Percentiles rank a stretch among this genome's conserved stretches.
Conservation (phyloP, 2,329 filamentous ascomycete genomes). For the Arthrobotrys sinensis region DNA sequence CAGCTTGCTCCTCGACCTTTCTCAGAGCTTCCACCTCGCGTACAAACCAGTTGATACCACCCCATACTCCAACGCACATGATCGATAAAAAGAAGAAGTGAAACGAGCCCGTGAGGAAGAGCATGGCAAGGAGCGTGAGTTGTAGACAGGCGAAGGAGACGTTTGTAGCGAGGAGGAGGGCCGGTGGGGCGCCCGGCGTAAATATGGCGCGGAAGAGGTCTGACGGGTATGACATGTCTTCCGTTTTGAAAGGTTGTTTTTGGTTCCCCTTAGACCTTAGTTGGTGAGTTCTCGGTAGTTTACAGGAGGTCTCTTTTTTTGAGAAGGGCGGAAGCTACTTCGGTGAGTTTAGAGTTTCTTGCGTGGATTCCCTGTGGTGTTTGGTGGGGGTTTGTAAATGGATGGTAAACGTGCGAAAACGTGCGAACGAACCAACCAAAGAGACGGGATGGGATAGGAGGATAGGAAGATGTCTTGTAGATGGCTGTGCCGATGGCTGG, state of each 20-base stretch:
- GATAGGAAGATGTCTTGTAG: neutral
- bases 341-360: slow-evolving; percentile 15
- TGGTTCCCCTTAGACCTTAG: slow-evolving; percentile 4
- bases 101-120: slow-evolving; percentile 85
- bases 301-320: neutral
- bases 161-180: slow-evolving; percentile 91
- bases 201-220: slow-evolving; percentile 94
- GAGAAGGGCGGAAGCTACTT: neutral
- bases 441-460: neutral
- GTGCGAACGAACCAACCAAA: neutral
- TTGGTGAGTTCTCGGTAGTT: neutral
- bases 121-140: slow-evolving; percentile 80
- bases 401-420: neutral
- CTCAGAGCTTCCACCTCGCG: slow-evolving; percentile 71
- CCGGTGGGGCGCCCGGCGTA: slow-evolving; percentile 89
- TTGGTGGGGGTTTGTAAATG: slow-evolving; percentile 6
- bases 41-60: slow-evolving; percentile 97
- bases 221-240: slow-evolving; percentile 69
- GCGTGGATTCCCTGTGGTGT: slow-evolving; percentile 4
- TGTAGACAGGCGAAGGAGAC: slow-evolving; percentile 89
- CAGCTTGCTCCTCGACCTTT: slow-evolving; percentile 68
- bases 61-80: slow-evolving; percentile 88
- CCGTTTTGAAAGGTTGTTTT: neutral
- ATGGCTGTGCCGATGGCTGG: slow-evolving; percentile 10
- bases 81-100: slow-evolving; percentile 88